A percentile compares a stretch with the other conserved stretches of the same genome.
These are phyloP conservation scores for Colletotrichum costaricense DNA, from an alignment of 2,329 filamentous ascomycete genomes.

Conservation along the genomic window DNA sequence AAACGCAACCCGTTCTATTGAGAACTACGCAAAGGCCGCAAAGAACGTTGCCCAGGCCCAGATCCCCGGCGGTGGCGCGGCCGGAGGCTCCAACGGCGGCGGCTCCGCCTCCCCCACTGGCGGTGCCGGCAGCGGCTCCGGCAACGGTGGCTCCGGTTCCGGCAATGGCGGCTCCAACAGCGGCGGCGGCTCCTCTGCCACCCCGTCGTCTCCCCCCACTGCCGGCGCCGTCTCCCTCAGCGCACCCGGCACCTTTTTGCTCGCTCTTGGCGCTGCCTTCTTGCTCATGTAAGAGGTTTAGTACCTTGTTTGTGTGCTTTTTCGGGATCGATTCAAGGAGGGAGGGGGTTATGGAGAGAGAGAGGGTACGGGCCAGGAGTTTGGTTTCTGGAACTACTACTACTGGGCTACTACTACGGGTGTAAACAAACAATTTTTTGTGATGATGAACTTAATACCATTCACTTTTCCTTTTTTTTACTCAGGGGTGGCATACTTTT, in stretches of 20 bases:
- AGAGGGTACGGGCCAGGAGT: conserved; percentile 11
- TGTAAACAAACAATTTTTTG: conserved; percentile 11
- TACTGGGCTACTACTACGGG: conserved; percentile 15
- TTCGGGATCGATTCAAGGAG: background rate
- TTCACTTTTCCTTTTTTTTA: conserved; percentile 26
- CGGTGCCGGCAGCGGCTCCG: conserved; percentile 27
- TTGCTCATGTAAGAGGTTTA: conserved; percentile 48
- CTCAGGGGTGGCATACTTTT: background rate
- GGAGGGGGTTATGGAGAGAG: background rate
- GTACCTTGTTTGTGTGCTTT: background rate
- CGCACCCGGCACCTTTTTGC: conserved; percentile 54
- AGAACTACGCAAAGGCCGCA: conserved; percentile 58
- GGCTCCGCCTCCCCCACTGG: conserved; percentile 39
- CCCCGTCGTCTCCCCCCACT: conserved; percentile 20
- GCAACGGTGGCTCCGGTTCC: conserved; percentile 36
- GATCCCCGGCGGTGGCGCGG: conserved; percentile 37
- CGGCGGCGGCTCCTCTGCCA: conserved; percentile 20
- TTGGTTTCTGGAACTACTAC: conserved; percentile 7
- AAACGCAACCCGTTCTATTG: conserved; percentile 64
- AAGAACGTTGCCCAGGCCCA: conserved; percentile 40
- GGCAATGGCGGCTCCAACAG: conserved; percentile 29
- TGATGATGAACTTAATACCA: conserved; percentile 35
- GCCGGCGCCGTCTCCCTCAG: conserved; percentile 47
- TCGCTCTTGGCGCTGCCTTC: conserved; percentile 55
- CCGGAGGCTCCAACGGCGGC: conserved; percentile 31